Evolutionary conservation across 305 asterid species (phyloP), one percentile per base, ranked within the genome.

Genomic region (Fraxinus sp.): DNA sequence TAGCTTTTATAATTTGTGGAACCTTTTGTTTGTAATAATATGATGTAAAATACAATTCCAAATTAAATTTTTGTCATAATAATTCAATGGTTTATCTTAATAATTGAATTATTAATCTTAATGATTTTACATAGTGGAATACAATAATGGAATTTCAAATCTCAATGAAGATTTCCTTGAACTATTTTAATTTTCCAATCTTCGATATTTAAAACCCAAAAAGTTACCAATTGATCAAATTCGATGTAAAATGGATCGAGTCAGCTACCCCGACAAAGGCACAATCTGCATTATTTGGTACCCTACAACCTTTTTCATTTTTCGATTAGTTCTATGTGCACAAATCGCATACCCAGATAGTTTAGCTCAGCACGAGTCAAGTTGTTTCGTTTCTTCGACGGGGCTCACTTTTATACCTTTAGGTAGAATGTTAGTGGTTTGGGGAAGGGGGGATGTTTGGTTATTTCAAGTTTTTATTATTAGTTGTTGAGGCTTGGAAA

Each of bases 401-500:
- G 7, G 18, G 4, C n/a, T 11, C 39, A 13, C 39, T 68, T 66
- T 68, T 11, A 30, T 26, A 68, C 75, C 18, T 68, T 4, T 13
- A 28, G 74, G 20, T 26, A 68, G 74, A 66, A 26, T 66, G 74
- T 28, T 66, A 11, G 74, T 26, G 18, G 74, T 66, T 66, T 7
- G 20, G 20, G 39, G 39, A 13, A 68, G 39, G 74, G 57, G 36
- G 74, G 32, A n/a, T 11, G 74, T 68, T 28, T 68, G 74, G 74
- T 26, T 11, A 11, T 68, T 68, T 33, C 41, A 57, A 72, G 82
- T 75, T 83, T 41, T 76, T 20, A 83, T 85, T 26, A 85, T 86
- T 86, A 81, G 89, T 84, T 62, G 86, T 82, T 84, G 86, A 74
- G 79, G 82, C 9, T 74, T 75, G 83, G 68, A 75, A 80, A 78